Base-by-base conservation (phyloP, 139 green algal species). In the Picocystis salinarum region DNA sequence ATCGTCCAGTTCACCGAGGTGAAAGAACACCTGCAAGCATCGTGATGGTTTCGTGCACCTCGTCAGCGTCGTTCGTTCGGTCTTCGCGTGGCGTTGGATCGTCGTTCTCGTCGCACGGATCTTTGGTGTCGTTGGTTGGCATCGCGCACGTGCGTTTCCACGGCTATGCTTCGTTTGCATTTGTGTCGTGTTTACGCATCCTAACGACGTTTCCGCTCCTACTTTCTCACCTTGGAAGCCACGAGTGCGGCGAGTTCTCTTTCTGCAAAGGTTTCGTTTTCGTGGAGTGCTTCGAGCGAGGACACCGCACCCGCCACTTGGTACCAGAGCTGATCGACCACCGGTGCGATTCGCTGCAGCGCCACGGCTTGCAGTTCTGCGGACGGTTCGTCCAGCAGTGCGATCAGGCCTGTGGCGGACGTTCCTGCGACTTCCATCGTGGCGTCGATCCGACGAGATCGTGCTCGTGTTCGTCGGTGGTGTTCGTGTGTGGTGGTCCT, bases 1-100 rank as follows among this genome's bases (percentile, higher is more conserved):
- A 44, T 95, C 87, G 39, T 93, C 69, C 10, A 97, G 66, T 59
- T 95, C 89, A 4, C 84, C 83, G 12, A 99, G 69, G 55, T 99
- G 78, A 56, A 95, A 99, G 45, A 95, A 99, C 9, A 96, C 86
- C 85, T 95, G 79, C 25, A 2, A 5, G 13, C 18, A 45, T 13
- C 11, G 37, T 11, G 11, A 27, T 12, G 11, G 37, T 12, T 23
- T 11, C 13, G 15, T 23, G 37, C 13, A 15, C 15, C 44, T 10
- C 53, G 30, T 13, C 15, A 4, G 34, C 20, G 36, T 10, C 20
- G 20, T 7, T 19, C 20, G 7, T 7, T 19, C 36, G 7, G 7
- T 7, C 9, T 44, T 9, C 24, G 36, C 9, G 7, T 20, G 36
- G 11, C 36, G 9, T 28, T 9, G 36, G 36, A 20, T 19, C 37